Percentiles rank a stretch among this genome's conserved stretches.
phyloP scores from a whole-genome alignment of 306 rosid genomes.

The Vigna nakashimae region DNA sequence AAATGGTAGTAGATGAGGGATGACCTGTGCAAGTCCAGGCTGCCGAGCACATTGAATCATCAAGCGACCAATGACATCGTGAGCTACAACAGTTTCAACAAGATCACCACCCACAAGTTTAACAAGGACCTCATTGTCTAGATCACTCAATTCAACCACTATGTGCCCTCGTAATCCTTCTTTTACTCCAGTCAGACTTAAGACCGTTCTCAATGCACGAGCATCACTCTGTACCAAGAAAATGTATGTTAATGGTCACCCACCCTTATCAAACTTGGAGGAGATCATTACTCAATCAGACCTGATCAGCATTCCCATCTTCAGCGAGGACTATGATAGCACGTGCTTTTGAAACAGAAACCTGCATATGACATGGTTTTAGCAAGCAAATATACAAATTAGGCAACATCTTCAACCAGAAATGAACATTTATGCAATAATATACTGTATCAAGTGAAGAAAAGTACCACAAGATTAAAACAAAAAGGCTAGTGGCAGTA shows the following conservation, averaged over 20 bases:
- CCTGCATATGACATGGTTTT: constrained; percentile 53
- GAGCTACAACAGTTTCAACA: constrained; percentile 97
- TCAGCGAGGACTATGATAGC: constrained; percentile 90
- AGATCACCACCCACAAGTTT: constrained; percentile 97
- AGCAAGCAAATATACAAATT: constrained; percentile 26
- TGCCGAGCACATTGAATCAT: constrained; percentile 98
- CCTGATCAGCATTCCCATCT: constrained; percentile 98
- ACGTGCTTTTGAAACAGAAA: constrained; percentile 93
- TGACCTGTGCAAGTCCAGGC: constrained; percentile 98
- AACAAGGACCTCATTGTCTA: constrained; percentile 90
- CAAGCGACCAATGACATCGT: constrained; percentile 93
- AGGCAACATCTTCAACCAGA: constrained; percentile 28
- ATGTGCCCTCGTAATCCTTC: constrained; percentile 89
- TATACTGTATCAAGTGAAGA: neutral
- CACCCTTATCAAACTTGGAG: constrained; percentile 40
- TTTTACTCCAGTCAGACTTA: constrained; percentile 89
- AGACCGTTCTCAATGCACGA: constrained; percentile 87
- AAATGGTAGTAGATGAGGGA: constrained; percentile 40
- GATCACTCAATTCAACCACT: constrained; percentile 90
- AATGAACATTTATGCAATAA: constrained; percentile 15
- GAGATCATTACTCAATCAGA: constrained; percentile 48
- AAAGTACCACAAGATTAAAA: constrained; percentile 10
- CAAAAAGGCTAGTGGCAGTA: constrained; percentile 22
- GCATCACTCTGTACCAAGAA: constrained; percentile 86
- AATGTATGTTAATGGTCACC: constrained; percentile 40